Evolutionary conservation across 202 grass and related monocot species (phyloP).

Genomic region (Zizania palustris): DNA sequence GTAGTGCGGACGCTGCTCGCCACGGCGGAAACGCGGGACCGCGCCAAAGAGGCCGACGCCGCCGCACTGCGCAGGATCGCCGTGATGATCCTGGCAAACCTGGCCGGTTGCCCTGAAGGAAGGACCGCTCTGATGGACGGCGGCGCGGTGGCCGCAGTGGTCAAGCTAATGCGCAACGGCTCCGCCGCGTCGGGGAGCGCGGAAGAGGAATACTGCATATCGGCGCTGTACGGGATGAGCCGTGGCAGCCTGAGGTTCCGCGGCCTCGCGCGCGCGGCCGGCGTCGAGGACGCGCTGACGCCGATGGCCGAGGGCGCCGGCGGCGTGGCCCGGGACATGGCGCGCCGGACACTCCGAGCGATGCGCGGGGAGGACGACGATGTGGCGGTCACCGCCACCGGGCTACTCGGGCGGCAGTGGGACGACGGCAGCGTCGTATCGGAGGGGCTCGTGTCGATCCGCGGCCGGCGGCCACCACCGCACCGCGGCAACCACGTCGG

Average conservation of each 20-base stretch:
- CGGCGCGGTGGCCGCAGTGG: conserved; percentile 63
- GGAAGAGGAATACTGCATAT: conserved; percentile 83
- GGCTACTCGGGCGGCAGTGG: conserved; percentile 45
- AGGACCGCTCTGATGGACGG: conserved; percentile 79
- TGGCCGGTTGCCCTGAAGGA: conserved; percentile 67
- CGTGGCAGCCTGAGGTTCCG: conserved; percentile 79
- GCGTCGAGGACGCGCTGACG: conserved; percentile 61
- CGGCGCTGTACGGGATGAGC: conserved; percentile 76
- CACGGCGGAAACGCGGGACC: conserved; percentile 39
- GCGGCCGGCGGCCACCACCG: conserved; percentile 52
- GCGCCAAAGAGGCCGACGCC: conserved; percentile 24
- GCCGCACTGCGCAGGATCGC: conserved; percentile 56
- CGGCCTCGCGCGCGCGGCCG: conserved; percentile 64
- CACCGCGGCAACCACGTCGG: conserved; percentile 53
- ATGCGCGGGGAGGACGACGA: conserved; percentile 69
- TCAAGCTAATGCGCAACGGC: conserved; percentile 58
- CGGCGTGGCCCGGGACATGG: conserved; percentile 72
- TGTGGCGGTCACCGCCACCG: neutral
- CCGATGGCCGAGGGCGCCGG: conserved; percentile 58
- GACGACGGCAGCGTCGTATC: conserved; percentile 68
- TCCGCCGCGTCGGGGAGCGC: conserved; percentile 41
- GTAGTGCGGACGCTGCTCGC: conserved; percentile 64
- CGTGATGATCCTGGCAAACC: conserved; percentile 73
- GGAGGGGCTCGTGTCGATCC: conserved; percentile 69
- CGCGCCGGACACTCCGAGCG: conserved; percentile 67